Percentiles rank a stretch among this genome's conserved stretches.
Evolutionary conservation across 2,329 filamentous ascomycete species (phyloP).

Genomic region (Epichloe sylvatica): DNA sequence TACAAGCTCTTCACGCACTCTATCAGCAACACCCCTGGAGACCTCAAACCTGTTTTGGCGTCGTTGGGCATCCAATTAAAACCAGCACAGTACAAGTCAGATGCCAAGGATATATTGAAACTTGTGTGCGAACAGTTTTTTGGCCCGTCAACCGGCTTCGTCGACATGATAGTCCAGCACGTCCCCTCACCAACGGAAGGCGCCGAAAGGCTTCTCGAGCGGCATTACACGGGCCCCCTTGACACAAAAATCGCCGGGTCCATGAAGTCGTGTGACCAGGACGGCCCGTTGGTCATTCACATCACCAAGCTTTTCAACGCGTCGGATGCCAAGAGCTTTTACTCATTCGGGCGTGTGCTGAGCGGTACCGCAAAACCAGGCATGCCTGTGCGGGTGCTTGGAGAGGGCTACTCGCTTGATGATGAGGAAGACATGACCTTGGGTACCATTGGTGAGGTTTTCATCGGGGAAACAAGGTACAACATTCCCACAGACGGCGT

Average conservation of each 20-base stretch:
- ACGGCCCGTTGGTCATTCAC: slow-evolving; percentile 83
- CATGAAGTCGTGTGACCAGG: slow-evolving; percentile 72
- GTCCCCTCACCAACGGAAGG: slow-evolving; percentile 75
- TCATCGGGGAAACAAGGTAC: slow-evolving; percentile 85
- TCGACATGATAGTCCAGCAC: slow-evolving; percentile 88
- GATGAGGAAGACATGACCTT: slow-evolving; percentile 95
- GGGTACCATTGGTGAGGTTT: slow-evolving; percentile 72
- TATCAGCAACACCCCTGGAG: slow-evolving; percentile 76
- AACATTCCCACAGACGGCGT: slow-evolving; percentile 84
- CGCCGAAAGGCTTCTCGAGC: slow-evolving; percentile 60
- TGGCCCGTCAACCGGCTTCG: slow-evolving; percentile 74
- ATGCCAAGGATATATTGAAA: slow-evolving; percentile 78
- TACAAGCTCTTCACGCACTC: slow-evolving; percentile 97
- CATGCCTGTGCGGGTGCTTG: slow-evolving; percentile 75
- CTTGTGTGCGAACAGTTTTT: slow-evolving; percentile 89
- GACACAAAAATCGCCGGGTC: slow-evolving; percentile 68
- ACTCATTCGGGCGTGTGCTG: slow-evolving; percentile 81
- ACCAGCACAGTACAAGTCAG: slow-evolving; percentile 79
- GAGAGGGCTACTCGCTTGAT: slow-evolving; percentile 89
- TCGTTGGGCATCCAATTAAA: slow-evolving; percentile 76
- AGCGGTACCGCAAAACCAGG: slow-evolving; percentile 79
- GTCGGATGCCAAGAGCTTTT: slow-evolving; percentile 77
- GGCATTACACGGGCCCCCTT: slow-evolving; percentile 81
- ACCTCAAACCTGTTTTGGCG: slow-evolving; percentile 65
- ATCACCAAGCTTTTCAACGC: slow-evolving; percentile 89